phyloP scores from a whole-genome alignment of 495 filamentous ascomycete genomes.

The Ramalina peruviana region DNA sequence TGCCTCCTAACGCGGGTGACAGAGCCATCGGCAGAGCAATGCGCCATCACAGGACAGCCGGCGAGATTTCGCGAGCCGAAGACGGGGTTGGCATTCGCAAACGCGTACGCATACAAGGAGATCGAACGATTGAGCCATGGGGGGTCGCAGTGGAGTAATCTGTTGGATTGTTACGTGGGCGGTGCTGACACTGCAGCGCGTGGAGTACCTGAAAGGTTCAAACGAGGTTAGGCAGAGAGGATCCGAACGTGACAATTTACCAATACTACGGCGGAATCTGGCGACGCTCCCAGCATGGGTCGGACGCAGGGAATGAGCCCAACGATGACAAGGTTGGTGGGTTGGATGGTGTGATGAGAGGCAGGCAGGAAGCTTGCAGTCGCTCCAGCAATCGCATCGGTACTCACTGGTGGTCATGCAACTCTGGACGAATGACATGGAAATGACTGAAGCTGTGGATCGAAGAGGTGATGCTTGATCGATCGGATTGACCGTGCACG shows the following conservation, averaged over 20 bases:
- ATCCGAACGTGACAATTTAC: neutral
- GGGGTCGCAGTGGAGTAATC: conserved; percentile 49
- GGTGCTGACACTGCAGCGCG: conserved; percentile 41
- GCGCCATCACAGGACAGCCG: conserved; percentile 66
- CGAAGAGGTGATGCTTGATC: no score
- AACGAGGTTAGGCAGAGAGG: conserved; percentile 7
- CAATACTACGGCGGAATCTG: neutral
- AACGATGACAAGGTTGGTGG: no score
- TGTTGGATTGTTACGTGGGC: conserved; percentile 67
- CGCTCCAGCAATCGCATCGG: no score
- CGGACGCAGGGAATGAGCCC: no score
- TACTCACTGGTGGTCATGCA: no score
- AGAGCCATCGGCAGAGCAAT: conserved; percentile 44
- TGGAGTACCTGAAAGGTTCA: conserved; percentile 55
- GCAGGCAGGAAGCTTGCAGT: no score
- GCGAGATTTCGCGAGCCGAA: conserved; percentile 64
- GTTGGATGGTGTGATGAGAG: no score
- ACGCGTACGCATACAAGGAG: conserved; percentile 59
- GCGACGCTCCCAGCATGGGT: no score
- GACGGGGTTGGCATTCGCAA: conserved; percentile 64
- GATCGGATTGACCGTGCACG: no score
- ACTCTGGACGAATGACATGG: no score
- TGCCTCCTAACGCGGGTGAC: conserved; percentile 4
- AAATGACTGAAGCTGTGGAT: no score
- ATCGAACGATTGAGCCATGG: conserved; percentile 50